These are phyloP conservation scores for Talaromyces sp. DNA, from an alignment of 2,329 filamentous ascomycete genomes.

Conservation along the genomic window DNA sequence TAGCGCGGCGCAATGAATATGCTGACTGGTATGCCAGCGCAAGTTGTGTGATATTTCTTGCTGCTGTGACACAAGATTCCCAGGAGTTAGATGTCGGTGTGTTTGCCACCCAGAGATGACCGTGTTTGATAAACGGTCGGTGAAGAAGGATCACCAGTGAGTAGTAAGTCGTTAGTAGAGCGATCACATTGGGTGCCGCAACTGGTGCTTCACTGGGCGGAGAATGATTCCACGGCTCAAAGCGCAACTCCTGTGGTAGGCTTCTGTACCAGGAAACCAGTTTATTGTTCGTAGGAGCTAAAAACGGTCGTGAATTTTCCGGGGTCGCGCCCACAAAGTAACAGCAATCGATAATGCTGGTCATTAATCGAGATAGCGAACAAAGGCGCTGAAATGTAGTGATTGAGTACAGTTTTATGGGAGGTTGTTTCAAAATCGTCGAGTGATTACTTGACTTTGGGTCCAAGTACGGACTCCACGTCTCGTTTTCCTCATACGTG, in stretches of 20 bases:
- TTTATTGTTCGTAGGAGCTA: conserved; percentile 23
- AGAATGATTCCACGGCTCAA: conserved; percentile 21
- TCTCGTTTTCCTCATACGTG: conserved; percentile 24
- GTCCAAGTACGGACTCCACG: conserved; percentile 20
- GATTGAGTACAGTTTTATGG: conserved; percentile 21
- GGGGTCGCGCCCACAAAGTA: conserved; percentile 26
- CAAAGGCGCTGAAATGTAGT: conserved; percentile 32
- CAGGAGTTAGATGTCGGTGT: conserved; percentile 19
- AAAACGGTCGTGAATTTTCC: conserved; percentile 19
- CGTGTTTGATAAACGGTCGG: conserved; percentile 37
- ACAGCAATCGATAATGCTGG: conserved; percentile 30
- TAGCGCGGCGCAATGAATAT: conserved; percentile 36
- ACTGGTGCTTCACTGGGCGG: conserved; percentile 10
- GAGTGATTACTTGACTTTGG: not conserved
- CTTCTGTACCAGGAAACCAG: conserved; percentile 21
- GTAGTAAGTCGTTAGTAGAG: conserved; percentile 33
- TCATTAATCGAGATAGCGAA: conserved; percentile 32
- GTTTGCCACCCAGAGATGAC: conserved; percentile 22
- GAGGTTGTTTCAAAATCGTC: not conserved
- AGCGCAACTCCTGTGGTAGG: conserved; percentile 21
- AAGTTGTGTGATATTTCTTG: conserved; percentile 32
- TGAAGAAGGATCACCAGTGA: conserved; percentile 42
- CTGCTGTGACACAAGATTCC: conserved; percentile 29
- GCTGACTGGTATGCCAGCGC: conserved; percentile 30
- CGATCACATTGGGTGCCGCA: conserved; percentile 26